Evolutionary conservation across 1,284 basidiomycete genomes (phyloP).

Genomic region (Exsudoporus floridanus): DNA sequence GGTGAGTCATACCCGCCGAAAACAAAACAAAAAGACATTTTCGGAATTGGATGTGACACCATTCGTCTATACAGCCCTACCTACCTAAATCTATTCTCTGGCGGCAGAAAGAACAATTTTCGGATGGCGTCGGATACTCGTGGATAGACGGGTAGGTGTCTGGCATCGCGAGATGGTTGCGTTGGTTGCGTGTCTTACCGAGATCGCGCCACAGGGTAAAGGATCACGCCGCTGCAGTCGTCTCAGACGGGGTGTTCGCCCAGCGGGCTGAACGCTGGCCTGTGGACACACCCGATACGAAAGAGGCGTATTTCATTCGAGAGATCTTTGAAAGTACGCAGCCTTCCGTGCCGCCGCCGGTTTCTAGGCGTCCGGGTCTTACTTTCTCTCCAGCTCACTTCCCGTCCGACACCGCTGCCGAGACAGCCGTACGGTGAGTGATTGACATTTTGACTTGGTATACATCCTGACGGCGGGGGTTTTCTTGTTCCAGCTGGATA

Average conservation of each 20-base stretch:
- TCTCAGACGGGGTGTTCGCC: slow-evolving; percentile 84
- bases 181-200: not conserved
- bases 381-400: slow-evolving; percentile 57
- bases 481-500: slow-evolving; percentile 64
- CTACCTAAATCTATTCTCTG: slow-evolving; percentile 94
- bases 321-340: slow-evolving; percentile 94
- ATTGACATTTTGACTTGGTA: slow-evolving; percentile 19
- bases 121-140: slow-evolving; percentile 98
- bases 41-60: slow-evolving; percentile 1
- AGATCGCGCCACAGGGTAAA: slow-evolving; percentile 67
- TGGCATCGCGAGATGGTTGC: not conserved
- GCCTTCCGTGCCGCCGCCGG: no score
- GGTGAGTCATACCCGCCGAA: slow-evolving; percentile 39
- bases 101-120: slow-evolving; percentile 99
- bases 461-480: slow-evolving; percentile 7
- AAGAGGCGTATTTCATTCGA: slow-evolving; percentile 95
- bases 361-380: no score
- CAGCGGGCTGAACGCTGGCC: slow-evolving; percentile 79
- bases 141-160: slow-evolving; percentile 92
- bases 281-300: slow-evolving; percentile 87
- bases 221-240: slow-evolving; percentile 72
- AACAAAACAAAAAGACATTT: not conserved
- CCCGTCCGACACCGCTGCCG: slow-evolving; percentile 83
- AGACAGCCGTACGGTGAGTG: slow-evolving; percentile 85
- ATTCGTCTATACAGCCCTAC: slow-evolving; percentile 72